phyloP scores from a whole-genome alignment of 2,329 filamentous ascomycete genomes.

The Geosmithia flava region DNA sequence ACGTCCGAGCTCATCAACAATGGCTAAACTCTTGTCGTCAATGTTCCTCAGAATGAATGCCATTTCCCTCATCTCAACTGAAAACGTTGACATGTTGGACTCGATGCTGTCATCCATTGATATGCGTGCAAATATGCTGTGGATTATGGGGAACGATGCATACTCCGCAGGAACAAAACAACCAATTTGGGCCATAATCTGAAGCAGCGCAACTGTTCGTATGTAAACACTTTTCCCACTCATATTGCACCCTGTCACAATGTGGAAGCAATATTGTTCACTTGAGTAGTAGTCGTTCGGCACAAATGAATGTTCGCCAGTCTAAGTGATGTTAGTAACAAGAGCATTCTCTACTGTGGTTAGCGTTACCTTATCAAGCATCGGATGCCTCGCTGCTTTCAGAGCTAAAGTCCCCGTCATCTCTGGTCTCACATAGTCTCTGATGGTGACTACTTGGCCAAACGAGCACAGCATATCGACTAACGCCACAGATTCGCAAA shows the following conservation, averaged over 20 bases:
- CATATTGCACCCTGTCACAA: conserved; percentile 97
- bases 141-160: conserved; percentile 67
- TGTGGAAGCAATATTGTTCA: conserved; percentile 71
- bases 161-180: conserved; percentile 81
- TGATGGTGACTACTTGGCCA: conserved; percentile 55
- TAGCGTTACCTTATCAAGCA: conserved; percentile 52
- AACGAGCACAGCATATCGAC: conserved; percentile 79
- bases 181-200: conserved; percentile 89
- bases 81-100: conserved; percentile 86
- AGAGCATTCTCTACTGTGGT: not conserved
- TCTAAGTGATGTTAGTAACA: conserved; percentile 18
- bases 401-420: conserved; percentile 58
- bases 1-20: conserved; percentile 86
- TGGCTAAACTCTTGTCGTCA: conserved; percentile 60
- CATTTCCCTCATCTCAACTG: conserved; percentile 90
- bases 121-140: conserved; percentile 77
- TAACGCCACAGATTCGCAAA: conserved; percentile 77
- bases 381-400: conserved; percentile 64
- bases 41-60: conserved; percentile 84
- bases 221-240: conserved; percentile 97
- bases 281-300: conserved; percentile 87
- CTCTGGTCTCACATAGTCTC: conserved; percentile 51
- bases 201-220: conserved; percentile 67
- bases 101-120: conserved; percentile 82
- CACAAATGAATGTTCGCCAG: conserved; percentile 52